Base-by-base conservation (phyloP, 805 yeast genomes). In the Metschnikowia lunata region DNA sequence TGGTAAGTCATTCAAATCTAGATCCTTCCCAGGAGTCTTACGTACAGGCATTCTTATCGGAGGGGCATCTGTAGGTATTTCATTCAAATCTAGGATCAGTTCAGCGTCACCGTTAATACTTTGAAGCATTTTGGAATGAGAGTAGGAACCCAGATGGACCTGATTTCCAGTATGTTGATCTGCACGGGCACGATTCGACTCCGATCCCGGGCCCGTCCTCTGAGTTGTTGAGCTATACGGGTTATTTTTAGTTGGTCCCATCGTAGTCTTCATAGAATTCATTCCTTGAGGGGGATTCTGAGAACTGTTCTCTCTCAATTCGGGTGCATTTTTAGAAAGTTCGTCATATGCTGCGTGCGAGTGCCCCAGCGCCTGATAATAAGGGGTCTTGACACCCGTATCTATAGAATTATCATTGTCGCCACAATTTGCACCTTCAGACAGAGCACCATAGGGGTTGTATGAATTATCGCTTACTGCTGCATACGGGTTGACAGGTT, bases 401-500 rank as follows among this genome's bases (percentile, higher is more conserved):
- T 18, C 23, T 18, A 18, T 18, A 18, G 23, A 18, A 3, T 5
- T 18, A 18, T 18, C 23, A 18, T 18, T 18, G 23, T 18, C 23
- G 5, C 23, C 23, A 18, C 23, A 18, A 18, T 18, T 18, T 18
- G 23, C 23, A 18, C 23, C 23, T 3, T 18, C 23, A 3, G 23
- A 18, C 23, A 18, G 23, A 3, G 23, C 23, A 18, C 4, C 23
- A 27, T 52, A 53, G 4, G 58, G 59, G 39, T 54, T 54, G 1
- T 42, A 48, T 11, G 37, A 37, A 6, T 36, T 37, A 30, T 33
- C 39, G 37, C 38, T 42, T 32, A 68, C 54, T 40, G 63, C 65
- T 32, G 71, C 69, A 48, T 70, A 69, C 0, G 77, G 74, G 45
- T 71, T 71, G 8, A 58, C 69, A 1, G 75, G 75, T 2, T 66